Base-by-base conservation (phyloP, 2,329 filamentous ascomycete genomes). In the Emergomyces pasteurianus region DNA sequence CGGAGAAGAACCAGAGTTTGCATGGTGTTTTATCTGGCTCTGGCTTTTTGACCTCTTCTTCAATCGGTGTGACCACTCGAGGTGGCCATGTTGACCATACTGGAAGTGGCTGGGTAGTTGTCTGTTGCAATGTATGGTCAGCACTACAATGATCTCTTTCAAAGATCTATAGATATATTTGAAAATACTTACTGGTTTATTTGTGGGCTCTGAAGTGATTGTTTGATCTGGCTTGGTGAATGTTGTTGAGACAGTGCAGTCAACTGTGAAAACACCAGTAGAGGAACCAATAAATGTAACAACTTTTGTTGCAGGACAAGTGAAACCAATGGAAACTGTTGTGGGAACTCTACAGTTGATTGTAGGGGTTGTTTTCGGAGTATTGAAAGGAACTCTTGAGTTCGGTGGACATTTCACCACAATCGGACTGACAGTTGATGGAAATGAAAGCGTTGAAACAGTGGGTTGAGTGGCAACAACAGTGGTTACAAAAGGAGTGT, bases 261-360 rank as follows among this genome's bases (percentile, higher is more conserved):
- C 55, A 38, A 58, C 55, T 21, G 42, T 58, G 10, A 46, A 58
- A 46, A 31, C 55, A 26, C 55, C 55, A 21, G 55, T 43, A 14
- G 55, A 58, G 38, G 55, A 23, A 46, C 38, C 55, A 38, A 58
- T 34, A 38, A 58, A 58, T 43, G 55, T 58, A 23, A 58, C 55
- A 38, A 58, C 55, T 31, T 43, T 58, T 46, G 55, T 58, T 34
- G 55, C 55, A n/a, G 55, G 55, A 14, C 55, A 58, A 43, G 55
- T 58, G 21, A 58, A 58, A 12, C 0, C 38, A n/a, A 58, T 6
- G 21, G 38, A 36, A 5, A 58, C 55, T 12, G 28, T 38, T 9
- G 42, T 58, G n/a, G 55, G 55, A 14, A 28, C 21, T 28, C 3
- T 28, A 43, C 55, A 58, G 38, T 58, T 8, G 36, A 58, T 46